These are phyloP conservation scores for Hydrangea macrophylla DNA, from an alignment of 148 eudicot species.

Conservation along the genomic window DNA sequence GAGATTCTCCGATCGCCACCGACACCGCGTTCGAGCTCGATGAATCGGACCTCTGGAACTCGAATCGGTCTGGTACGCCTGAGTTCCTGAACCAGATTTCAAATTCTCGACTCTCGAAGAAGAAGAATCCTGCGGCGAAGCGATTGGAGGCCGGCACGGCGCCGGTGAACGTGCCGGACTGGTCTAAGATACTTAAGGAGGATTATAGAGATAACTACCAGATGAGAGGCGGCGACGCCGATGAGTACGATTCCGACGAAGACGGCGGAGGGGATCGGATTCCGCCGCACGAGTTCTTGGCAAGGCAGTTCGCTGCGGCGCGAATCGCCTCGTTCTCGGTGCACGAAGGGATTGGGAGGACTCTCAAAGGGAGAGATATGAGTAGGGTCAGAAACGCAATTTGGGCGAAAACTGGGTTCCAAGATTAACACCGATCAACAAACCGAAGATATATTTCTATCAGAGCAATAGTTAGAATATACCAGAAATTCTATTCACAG, in stretches of 20 bases:
- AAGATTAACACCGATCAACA: conserved; percentile 36
- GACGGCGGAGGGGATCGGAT: conserved; percentile 20
- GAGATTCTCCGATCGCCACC: not conserved
- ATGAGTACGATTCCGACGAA: conserved; percentile 1
- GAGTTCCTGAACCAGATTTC: conserved; percentile 17
- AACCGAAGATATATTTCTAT: not conserved
- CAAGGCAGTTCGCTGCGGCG: conserved; percentile 26
- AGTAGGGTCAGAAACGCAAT: conserved; percentile 43
- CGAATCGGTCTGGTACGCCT: conserved; percentile 13
- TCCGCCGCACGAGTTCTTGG: conserved; percentile 42
- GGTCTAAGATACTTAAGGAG: conserved; percentile 46
- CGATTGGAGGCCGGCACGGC: conserved; percentile 9
- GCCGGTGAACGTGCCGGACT: conserved; percentile 46
- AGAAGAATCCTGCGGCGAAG: conserved; percentile 3
- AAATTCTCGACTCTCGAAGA: not conserved
- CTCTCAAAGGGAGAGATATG: conserved; percentile 45
- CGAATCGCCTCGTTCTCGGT: conserved; percentile 38
- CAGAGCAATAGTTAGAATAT: not conserved
- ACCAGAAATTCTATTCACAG: not conserved
- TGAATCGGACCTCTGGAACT: conserved; percentile 51
- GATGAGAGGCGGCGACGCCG: not conserved
- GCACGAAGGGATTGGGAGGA: conserved; percentile 43
- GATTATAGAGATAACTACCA: conserved; percentile 18
- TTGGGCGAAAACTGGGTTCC: conserved; percentile 43
- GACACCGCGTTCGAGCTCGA: conserved; percentile 33